A percentile compares a stretch with the other conserved stretches of the same genome.
These are phyloP conservation scores for Fusarium piperis DNA, from an alignment of 2,329 filamentous ascomycete genomes.

Conservation along the genomic window DNA sequence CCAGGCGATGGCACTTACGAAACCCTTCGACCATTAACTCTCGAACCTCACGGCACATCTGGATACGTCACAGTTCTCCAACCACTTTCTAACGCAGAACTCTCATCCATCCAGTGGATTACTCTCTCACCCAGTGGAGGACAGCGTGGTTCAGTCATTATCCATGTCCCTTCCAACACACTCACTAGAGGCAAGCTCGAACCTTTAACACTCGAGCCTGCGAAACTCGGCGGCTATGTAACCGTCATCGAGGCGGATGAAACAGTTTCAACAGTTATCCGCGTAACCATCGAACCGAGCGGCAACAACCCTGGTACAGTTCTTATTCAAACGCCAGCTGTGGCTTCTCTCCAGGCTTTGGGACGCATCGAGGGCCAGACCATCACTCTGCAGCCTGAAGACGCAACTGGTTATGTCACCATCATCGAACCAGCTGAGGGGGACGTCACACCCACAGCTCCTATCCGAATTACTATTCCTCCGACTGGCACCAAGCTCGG, in stretches of 20 bases:
- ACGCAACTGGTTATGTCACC: slow-evolving; percentile 25
- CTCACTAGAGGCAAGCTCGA: neutral
- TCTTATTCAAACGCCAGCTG: slow-evolving; percentile 29
- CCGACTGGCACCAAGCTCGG: slow-evolving; percentile 34
- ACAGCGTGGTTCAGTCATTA: slow-evolving; percentile 28
- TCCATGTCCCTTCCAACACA: slow-evolving; percentile 17
- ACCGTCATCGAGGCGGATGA: slow-evolving; percentile 23
- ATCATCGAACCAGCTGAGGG: slow-evolving; percentile 32
- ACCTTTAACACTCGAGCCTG: slow-evolving; percentile 17
- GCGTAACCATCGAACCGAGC: slow-evolving; percentile 21
- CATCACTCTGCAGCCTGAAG: slow-evolving; percentile 22
- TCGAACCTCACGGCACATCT: slow-evolving; percentile 13
- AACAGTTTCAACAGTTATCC: neutral
- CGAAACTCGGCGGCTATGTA: slow-evolving; percentile 16
- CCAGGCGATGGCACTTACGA: neutral
- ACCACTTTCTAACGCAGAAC: slow-evolving; percentile 6
- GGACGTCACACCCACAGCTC: slow-evolving; percentile 13
- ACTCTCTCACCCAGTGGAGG: slow-evolving; percentile 31
- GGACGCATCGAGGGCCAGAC: slow-evolving; percentile 4
- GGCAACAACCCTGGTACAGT: slow-evolving; percentile 26
- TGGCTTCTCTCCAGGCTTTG: neutral
- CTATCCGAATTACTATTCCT: slow-evolving; percentile 25
- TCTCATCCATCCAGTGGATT: neutral
- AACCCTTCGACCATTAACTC: slow-evolving; percentile 9
- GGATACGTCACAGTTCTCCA: slow-evolving; percentile 33